Percentiles rank a stretch among this genome's conserved stretches.
Conservation (phyloP, 495 filamentous ascomycete genomes). For the Penicillium coffeae region DNA sequence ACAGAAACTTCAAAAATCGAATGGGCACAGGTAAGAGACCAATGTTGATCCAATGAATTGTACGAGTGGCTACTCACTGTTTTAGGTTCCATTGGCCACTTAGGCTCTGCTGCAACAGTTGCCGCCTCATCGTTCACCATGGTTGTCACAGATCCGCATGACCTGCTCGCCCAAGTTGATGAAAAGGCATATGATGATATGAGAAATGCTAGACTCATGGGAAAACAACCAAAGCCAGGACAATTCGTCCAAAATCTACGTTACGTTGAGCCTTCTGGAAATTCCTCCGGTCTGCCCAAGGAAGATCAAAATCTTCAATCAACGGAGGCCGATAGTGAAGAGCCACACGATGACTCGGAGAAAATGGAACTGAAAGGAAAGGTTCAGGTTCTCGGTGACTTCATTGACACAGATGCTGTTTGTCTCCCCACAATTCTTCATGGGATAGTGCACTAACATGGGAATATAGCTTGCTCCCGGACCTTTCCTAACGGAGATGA, state of each 20-base stretch:
- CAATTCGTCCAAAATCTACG: not conserved
- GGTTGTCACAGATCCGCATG: constrained; percentile 1
- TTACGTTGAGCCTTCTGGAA: not conserved
- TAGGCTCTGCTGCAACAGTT: constrained; percentile 31
- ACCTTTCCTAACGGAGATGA: constrained; percentile 23
- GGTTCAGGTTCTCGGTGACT: constrained; percentile 35
- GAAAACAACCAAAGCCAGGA: not conserved
- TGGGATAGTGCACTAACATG: not conserved
- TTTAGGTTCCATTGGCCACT: constrained; percentile 41
- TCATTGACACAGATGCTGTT: constrained; percentile 41
- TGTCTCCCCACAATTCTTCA: not conserved
- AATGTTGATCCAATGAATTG: not conserved
- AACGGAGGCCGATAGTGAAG: not conserved
- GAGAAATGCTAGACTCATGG: not conserved
- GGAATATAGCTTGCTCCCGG: constrained; percentile 26
- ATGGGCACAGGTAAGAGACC: constrained; percentile 40
- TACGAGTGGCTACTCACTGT: not conserved
- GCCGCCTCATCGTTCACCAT: constrained; percentile 3
- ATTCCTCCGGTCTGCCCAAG: too few relatives aligned
- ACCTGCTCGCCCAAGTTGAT: constrained; percentile 1
- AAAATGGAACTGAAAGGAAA: constrained; percentile 16
- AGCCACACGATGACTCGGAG: not conserved
- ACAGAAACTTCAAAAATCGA: constrained; percentile 46
- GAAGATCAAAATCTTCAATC: not conserved
- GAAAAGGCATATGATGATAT: not conserved